Base-by-base conservation (phyloP, 441 rosid species). In the Macaranga tanarius region DNA sequence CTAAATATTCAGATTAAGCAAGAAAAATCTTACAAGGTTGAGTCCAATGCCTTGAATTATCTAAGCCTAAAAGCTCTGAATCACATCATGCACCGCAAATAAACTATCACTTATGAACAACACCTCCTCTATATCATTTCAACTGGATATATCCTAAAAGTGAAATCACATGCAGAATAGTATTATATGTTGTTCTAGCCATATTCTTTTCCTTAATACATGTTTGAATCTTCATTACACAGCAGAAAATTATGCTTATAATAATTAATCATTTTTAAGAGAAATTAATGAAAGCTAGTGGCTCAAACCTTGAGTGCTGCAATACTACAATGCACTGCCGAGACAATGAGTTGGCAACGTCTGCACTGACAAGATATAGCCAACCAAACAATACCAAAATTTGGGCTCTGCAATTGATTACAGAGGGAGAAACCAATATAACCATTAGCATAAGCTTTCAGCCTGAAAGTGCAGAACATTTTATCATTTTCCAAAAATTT, bases 281-380 rank as follows among this genome's bases (percentile, higher is more conserved):
- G n/a, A 62, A 11, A 65, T 64, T 38, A 23, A 62, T 54, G 40
- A 73, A 76, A 59, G 70, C 67, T 47, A 65, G 34, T n/a, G 48
- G 71, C 64, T 82, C 79, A 71, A 74, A 86, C 90, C 88, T 34
- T 80, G 79, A 65, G 45, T 40, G 82, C 67, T 19, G 28, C 74
- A 47, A 48, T 51, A 55, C 4, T 23, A 50, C 28, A 61, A 55
- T 62, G 62, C 65, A 38, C 51, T 56, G 38, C 15, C 58, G 69
- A 70, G 69, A 42, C 56, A 62, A 60, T 65, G 50, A 17, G 59
- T 64, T 63, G 59, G 77, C 74, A 26, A 62, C 47, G 17, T 26
- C 10, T 19, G 8, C 66, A 34, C 31, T 56, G 61, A 45, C 20
- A 57, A 52, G 64, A 64, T 65, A 52, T 80, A 66, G 65, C 65